Evolutionary conservation across 2,329 filamentous ascomycete genomes (phyloP), one percentile per base, ranked within the genome.

Genomic region (Neopestalotiopsis clavispora): DNA sequence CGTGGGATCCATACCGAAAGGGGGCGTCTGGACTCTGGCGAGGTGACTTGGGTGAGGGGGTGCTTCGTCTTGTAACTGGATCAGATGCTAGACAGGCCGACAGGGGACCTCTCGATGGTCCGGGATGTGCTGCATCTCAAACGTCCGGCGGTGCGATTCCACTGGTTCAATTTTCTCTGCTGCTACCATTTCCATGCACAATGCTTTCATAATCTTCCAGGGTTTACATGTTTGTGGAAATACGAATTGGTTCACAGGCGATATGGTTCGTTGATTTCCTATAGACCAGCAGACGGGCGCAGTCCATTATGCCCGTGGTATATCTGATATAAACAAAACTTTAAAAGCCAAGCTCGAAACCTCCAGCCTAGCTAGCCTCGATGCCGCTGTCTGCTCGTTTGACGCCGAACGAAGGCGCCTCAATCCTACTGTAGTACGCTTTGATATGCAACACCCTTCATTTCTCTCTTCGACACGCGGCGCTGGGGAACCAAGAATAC

Each of bases 1-100:
- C 63, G 32, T 32, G 58, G 52, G 65, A 67, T 57, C 65, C 56
- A 67, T 30, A 52, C 57, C 30, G 65, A 34, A 52, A 56, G 58
- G 40, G 66, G 66, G 64, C 20, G 17, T 52, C n/a, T 67, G 57
- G 34, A 38, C 34, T 38, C 34, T 38, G 34, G 34, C 10, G 34
- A 38, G 34, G 34, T 38, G 34, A 38, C 34, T 38, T 38, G 34
- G 5, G 34, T 58, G 9, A 17, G 20, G 59, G 57, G 58, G 57
- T 13, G n/a, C 14, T 30, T 57, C 59, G 66, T 52, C 52, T 59
- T 67, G 68, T 63, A 67, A 69, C 68, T 65, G 68, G 64, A 45
- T 52, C 65, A 62, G 52, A 65, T 69, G 52, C 64, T 65, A 69
- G 63, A 45, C 61, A 64, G 28, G 38, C 52, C 67, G 49, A 56